These are phyloP conservation scores for Nannochloropsis salina DNA, from an alignment of 108 stramenopile species.

Conservation along the genomic window DNA sequence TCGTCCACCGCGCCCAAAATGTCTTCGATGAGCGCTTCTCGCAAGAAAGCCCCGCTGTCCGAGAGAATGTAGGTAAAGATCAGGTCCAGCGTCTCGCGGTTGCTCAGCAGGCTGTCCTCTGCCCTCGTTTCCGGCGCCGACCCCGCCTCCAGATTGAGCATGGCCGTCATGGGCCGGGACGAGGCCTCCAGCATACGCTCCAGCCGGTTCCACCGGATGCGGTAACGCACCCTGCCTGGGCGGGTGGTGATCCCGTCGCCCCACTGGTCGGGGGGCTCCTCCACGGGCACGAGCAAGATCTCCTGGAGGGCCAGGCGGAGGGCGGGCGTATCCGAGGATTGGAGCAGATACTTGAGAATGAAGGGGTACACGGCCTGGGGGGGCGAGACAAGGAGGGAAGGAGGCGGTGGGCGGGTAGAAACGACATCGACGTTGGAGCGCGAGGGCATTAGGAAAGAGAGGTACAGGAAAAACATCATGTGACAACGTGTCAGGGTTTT, in stretches of 20 bases:
- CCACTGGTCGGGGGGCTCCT: background rate
- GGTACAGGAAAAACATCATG: background rate
- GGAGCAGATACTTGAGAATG: background rate
- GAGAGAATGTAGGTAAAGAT: background rate
- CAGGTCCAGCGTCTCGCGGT: background rate
- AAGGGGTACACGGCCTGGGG: background rate
- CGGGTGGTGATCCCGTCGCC: background rate
- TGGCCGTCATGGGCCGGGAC: background rate
- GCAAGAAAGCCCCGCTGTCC: background rate
- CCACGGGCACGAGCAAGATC: background rate
- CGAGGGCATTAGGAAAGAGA: background rate
- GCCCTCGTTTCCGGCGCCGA: background rate
- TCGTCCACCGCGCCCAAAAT: background rate
- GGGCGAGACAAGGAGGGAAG: background rate
- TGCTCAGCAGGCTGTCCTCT: background rate
- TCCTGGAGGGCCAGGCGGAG: background rate
- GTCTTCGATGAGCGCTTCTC: background rate
- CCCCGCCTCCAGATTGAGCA: background rate
- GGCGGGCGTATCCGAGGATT: background rate
- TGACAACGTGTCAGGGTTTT: no score
- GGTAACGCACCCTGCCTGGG: background rate
- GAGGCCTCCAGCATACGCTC: background rate
- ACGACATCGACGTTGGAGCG: no score
- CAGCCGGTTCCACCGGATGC: background rate
- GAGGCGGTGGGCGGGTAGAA: background rate